Conservation (phyloP, 2,329 filamentous ascomycete genomes). For the Pseudogymnoascus sp. region DNA sequence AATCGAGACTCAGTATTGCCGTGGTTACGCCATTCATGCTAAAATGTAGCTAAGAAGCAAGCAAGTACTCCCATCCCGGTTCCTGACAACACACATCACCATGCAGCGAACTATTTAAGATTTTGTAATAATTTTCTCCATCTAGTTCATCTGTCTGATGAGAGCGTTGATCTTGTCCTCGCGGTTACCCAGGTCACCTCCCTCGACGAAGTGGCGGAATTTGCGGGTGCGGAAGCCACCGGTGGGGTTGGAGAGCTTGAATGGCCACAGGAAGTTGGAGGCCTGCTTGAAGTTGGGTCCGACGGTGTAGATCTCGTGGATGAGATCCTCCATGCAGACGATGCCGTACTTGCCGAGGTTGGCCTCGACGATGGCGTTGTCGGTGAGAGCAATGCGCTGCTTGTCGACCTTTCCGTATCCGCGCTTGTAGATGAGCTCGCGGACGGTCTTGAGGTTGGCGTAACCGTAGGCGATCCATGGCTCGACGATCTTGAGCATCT, state of each 20-base stretch:
- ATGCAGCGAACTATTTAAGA: slow-evolving; percentile 5
- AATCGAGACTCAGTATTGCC: slow-evolving; percentile 11
- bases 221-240: slow-evolving; percentile 95
- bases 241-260: slow-evolving; percentile 98
- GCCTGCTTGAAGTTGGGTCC: slow-evolving; percentile 99
- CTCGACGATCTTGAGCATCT: slow-evolving; percentile 98
- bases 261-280: slow-evolving; percentile 99
- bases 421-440: slow-evolving; percentile 99
- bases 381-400: slow-evolving; percentile 91
- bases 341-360: slow-evolving; percentile 97
- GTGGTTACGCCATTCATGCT: slow-evolving; percentile 21
- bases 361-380: slow-evolving; percentile 97
- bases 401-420: slow-evolving; percentile 99
- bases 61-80: slow-evolving; percentile 11
- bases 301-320: slow-evolving; percentile 98
- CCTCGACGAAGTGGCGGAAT: slow-evolving; percentile 99
- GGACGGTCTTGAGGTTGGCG: slow-evolving; percentile 98
- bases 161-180: slow-evolving; percentile 97
- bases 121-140: slow-evolving; percentile 5
- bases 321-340: slow-evolving; percentile 97
- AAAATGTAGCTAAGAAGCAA: slow-evolving; percentile 18
- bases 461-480: slow-evolving; percentile 99
- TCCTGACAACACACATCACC: slow-evolving; percentile 6
- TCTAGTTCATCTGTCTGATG: slow-evolving; percentile 97
- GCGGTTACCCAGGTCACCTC: slow-evolving; percentile 96